Evolutionary conservation across 345 rosid species (phyloP).

Genomic region (Balakata baccata): DNA sequence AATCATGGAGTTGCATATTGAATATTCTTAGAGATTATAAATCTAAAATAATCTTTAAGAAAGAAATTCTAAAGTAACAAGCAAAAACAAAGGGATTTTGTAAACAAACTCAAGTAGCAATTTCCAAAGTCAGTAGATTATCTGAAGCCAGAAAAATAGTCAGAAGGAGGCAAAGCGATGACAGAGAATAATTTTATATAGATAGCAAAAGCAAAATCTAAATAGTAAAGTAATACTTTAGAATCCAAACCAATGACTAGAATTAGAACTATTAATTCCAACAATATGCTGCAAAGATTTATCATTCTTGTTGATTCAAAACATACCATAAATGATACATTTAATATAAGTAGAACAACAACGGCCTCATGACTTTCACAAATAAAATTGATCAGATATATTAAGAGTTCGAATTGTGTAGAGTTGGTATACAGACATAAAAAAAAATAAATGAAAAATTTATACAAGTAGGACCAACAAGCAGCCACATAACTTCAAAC

Average conservation of each 20-base stretch:
- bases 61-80: too few species aligned
- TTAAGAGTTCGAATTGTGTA: too few species aligned
- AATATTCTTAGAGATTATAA: neutral
- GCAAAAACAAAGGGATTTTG: too few species aligned
- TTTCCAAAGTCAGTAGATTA: neutral
- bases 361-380: too few species aligned
- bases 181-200: neutral
- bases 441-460: too few species aligned
- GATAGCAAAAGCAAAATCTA: neutral
- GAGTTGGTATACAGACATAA: too few species aligned
- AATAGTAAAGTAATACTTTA: neutral
- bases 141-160: too few species aligned
- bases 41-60: too few species aligned
- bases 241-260: neutral
- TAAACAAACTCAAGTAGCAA: neutral
- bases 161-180: neutral
- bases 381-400: too few species aligned
- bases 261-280: neutral
- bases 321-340: neutral
- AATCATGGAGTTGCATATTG: neutral
- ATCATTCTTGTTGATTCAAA: neutral
- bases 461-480: too few species aligned
- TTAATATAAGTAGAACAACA: neutral
- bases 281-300: neutral
- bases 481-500: too few species aligned